Conservation (phyloP, 2,329 filamentous ascomycete genomes). For the Mycosphaerella sp. region DNA sequence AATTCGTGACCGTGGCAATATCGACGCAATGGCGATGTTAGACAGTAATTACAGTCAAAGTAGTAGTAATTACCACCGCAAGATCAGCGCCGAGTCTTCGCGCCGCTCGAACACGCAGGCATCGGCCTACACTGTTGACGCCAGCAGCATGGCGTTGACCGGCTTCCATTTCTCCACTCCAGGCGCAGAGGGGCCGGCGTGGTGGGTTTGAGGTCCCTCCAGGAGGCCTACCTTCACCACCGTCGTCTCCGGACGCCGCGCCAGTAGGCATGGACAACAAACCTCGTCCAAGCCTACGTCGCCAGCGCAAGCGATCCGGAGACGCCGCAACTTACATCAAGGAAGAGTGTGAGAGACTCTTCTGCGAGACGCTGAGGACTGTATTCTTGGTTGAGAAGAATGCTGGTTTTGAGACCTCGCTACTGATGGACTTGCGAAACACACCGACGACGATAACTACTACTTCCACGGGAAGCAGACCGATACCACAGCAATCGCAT, state of each 20-base stretch:
- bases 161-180: slow-evolving; percentile 94
- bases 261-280: slow-evolving; percentile 9
- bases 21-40: slow-evolving; percentile 59
- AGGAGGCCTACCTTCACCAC: slow-evolving; percentile 71
- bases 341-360: slow-evolving; percentile 99
- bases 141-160: slow-evolving; percentile 60
- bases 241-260: slow-evolving; percentile 62
- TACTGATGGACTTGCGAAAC: slow-evolving; percentile 68
- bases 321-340: slow-evolving; percentile 94
- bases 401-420: slow-evolving; percentile 68
- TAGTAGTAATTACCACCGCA: slow-evolving; percentile 55
- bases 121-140: slow-evolving; percentile 81
- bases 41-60: slow-evolving; percentile 61
- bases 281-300: slow-evolving; percentile 23
- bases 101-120: slow-evolving; percentile 72
- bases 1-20: slow-evolving; percentile 42
- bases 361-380: slow-evolving; percentile 90
- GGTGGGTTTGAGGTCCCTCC: slow-evolving; percentile 88
- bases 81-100: slow-evolving; percentile 52
- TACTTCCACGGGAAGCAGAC: slow-evolving; percentile 9
- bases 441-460: slow-evolving; percentile 24
- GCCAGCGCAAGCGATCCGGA: slow-evolving; percentile 49
- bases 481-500: slow-evolving; percentile 20
- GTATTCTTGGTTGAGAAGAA: slow-evolving; percentile 96
- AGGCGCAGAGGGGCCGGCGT: slow-evolving; percentile 57